Evolutionary conservation across 1,284 basidiomycete species (phyloP).

Genomic region (Tilletia horrida): DNA sequence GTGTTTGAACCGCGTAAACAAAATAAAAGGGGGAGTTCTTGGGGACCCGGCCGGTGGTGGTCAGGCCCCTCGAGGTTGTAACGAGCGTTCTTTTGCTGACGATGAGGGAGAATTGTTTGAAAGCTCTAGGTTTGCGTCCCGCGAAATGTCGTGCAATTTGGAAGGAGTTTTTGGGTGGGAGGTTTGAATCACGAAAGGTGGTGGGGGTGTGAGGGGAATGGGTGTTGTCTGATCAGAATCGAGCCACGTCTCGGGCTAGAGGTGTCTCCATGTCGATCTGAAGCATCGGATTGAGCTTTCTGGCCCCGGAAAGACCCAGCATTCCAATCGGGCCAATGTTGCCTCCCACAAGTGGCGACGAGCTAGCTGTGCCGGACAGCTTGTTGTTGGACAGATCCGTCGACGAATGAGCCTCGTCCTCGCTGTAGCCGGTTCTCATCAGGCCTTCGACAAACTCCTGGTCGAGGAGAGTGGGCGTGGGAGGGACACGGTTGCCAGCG

Average conservation of each 20-base stretch:
- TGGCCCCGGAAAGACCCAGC: not conserved
- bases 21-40: too few relatives aligned
- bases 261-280: constrained; percentile 5
- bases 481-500: too few relatives aligned
- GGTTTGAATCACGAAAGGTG: too few relatives aligned
- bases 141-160: too few relatives aligned
- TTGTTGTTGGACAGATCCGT: too few relatives aligned
- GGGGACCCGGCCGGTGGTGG: too few relatives aligned
- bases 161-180: too few relatives aligned
- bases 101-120: not conserved
- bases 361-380: too few relatives aligned
- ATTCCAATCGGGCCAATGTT: not conserved
- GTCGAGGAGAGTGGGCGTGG: constrained; percentile 6
- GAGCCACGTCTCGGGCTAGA: constrained; percentile 7
- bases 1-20: too few relatives aligned
- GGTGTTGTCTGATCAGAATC: not conserved
- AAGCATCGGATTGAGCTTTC: not conserved
- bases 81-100: not conserved
- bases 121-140: not conserved
- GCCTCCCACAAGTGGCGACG: too few relatives aligned
- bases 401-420: not conserved
- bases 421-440: constrained; percentile 14
- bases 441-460: constrained; percentile 11
- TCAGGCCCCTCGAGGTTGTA: too few relatives aligned
- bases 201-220: too few relatives aligned